phyloP scores from a whole-genome alignment of 176 grass and related monocot genomes.

The Themeda triandra region DNA sequence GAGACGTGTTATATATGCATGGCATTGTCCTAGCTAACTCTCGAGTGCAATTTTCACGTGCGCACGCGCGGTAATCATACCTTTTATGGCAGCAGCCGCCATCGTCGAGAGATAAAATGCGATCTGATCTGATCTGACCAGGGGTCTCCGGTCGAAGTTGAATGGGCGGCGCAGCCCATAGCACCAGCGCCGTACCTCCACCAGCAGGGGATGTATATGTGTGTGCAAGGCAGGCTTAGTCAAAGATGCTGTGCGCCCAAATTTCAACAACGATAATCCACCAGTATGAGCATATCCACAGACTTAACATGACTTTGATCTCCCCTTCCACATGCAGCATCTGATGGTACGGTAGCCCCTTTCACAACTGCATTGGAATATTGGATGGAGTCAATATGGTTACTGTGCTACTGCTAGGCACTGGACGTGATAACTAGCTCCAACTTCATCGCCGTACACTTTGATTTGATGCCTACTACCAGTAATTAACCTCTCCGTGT shows the following conservation, averaged over 20 bases:
- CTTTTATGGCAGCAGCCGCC: not conserved
- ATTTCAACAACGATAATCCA: not conserved
- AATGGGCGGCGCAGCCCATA: conserved; percentile 10
- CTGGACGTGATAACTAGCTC: too few relatives aligned
- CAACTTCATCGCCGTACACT: too few relatives aligned
- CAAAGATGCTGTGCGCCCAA: not conserved
- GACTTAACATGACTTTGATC: too few relatives aligned
- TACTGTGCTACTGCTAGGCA: not conserved
- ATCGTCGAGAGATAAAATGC: not conserved
- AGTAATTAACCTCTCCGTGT: too few relatives aligned
- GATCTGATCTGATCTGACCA: not conserved
- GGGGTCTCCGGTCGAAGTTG: not conserved
- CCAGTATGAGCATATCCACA: not conserved
- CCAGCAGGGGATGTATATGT: not conserved
- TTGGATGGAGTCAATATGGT: not conserved
- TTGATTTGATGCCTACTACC: too few relatives aligned
- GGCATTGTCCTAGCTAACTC: not conserved
- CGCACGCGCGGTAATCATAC: not conserved
- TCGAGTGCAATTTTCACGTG: not conserved
- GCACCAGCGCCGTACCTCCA: not conserved
- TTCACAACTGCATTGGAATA: not conserved
- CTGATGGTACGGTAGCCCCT: not conserved
- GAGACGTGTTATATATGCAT: not conserved
- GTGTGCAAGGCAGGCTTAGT: not conserved
- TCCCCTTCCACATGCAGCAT: not conserved